Evolutionary conservation across 352 stramenopile genomes (phyloP).

Genomic region (Thalassiosira livingstoniorum): DNA sequence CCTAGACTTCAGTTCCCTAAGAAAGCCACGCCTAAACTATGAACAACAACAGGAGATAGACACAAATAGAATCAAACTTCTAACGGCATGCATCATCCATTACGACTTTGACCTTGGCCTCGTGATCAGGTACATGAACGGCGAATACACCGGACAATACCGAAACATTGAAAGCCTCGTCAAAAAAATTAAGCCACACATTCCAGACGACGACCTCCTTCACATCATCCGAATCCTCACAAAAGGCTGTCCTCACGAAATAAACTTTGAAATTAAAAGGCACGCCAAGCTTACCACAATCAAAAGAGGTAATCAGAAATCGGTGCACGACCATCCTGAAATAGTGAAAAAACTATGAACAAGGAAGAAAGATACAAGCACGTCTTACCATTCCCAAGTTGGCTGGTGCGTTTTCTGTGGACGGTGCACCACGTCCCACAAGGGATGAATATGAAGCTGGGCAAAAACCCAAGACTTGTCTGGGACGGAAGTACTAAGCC

Average conservation of each 20-base stretch:
- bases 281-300: conserved; percentile 4
- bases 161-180: neutral
- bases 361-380: conserved; percentile 16
- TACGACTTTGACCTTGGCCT: neutral
- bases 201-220: neutral
- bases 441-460: neutral
- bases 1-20: neutral
- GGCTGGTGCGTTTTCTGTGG: conserved; percentile 1
- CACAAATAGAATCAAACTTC: neutral
- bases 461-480: neutral
- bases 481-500: neutral
- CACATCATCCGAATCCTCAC: conserved; percentile 8
- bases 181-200: neutral
- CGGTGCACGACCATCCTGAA: neutral
- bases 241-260: neutral
- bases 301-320: neutral
- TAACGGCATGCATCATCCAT: conserved; percentile 1
- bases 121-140: neutral
- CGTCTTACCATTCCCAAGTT: neutral
- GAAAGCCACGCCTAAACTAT: neutral
- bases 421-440: neutral
- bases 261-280: conserved; percentile 1
- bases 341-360: conserved; percentile 8
- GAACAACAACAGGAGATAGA: neutral
- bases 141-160: conserved; percentile 10